A percentile compares a stretch with the other conserved stretches of the same genome.
Evolutionary conservation across 768 basidiomycete species (phyloP).

Genomic region (Fomitopsis pulvina): DNA sequence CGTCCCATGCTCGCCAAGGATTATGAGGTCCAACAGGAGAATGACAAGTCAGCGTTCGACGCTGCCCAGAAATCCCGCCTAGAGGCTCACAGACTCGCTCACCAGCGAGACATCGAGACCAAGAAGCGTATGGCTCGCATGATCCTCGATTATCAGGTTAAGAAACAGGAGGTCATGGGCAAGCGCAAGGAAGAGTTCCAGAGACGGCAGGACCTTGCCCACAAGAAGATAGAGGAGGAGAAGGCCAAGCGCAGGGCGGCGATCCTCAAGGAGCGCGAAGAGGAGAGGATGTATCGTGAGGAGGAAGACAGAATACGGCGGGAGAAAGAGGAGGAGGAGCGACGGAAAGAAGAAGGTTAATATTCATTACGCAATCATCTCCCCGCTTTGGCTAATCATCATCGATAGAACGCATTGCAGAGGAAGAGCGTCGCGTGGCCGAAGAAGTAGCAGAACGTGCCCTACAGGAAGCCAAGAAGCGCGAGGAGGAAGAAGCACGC

Average conservation of each 20-base stretch:
- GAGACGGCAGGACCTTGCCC: slow-evolving; percentile 48
- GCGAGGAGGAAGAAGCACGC: slow-evolving; percentile 53
- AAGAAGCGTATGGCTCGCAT: slow-evolving; percentile 75
- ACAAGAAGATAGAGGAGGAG: slow-evolving; percentile 74
- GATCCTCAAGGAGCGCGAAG: slow-evolving; percentile 53
- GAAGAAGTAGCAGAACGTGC: slow-evolving; percentile 38
- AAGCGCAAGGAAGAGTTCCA: slow-evolving; percentile 63
- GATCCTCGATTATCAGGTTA: slow-evolving; percentile 56
- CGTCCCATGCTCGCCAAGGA: slow-evolving; percentile 78
- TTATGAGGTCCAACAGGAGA: slow-evolving; percentile 78
- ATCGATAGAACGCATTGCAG: slow-evolving; percentile 43
- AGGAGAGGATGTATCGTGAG: slow-evolving; percentile 39
- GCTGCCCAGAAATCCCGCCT: slow-evolving; percentile 48
- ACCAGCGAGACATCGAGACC: slow-evolving; percentile 60
- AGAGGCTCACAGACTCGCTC: slow-evolving; percentile 47
- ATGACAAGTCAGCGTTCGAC: slow-evolving; percentile 68
- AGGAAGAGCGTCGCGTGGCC: slow-evolving; percentile 40
- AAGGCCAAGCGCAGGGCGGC: slow-evolving; percentile 63
- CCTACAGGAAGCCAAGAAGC: slow-evolving; percentile 49
- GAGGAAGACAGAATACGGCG: slow-evolving; percentile 30
- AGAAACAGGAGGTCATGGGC: slow-evolving; percentile 46
- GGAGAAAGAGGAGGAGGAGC: slow-evolving; percentile 36
- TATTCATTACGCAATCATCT: slow-evolving; percentile 3
- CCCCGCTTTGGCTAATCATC: not conserved
- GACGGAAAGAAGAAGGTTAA: slow-evolving; percentile 46